A percentile compares a stretch with the other conserved stretches of the same genome.
These are phyloP conservation scores for Candida michaelii DNA, from an alignment of 805 yeast species.

Conservation along the genomic window DNA sequence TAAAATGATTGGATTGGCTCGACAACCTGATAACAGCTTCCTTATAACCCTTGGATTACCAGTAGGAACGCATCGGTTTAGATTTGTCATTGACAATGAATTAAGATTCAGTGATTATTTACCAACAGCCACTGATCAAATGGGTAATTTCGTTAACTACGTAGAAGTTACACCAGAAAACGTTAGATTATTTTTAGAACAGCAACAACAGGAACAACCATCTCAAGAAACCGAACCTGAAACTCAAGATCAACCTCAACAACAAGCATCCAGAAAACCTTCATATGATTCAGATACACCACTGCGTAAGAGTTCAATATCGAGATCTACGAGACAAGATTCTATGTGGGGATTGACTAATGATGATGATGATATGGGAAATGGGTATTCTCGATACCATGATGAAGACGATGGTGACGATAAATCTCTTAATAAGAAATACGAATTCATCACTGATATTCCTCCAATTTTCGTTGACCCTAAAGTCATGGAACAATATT, in stretches of 20 bases:
- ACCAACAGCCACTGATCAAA: slow-evolving; percentile 96
- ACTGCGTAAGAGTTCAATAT: slow-evolving; percentile 32
- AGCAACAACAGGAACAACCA: slow-evolving; percentile 21
- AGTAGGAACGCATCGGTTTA: slow-evolving; percentile 87
- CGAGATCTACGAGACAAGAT: slow-evolving; percentile 43
- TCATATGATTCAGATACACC: slow-evolving; percentile 10
- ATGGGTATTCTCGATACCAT: slow-evolving; percentile 75
- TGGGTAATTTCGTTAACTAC: slow-evolving; percentile 94
- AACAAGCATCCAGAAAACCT: slow-evolving; percentile 7
- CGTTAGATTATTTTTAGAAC: slow-evolving; percentile 30
- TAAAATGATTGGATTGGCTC: slow-evolving; percentile 86
- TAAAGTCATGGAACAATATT: slow-evolving; percentile 83
- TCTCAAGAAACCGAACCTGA: background rate
- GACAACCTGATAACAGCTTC: slow-evolving; percentile 54
- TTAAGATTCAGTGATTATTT: slow-evolving; percentile 81
- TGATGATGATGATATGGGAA: slow-evolving; percentile 81
- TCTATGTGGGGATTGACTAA: slow-evolving; percentile 62
- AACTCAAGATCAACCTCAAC: background rate
- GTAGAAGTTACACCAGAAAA: slow-evolving; percentile 64
- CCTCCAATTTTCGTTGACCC: slow-evolving; percentile 87
- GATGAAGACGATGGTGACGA: slow-evolving; percentile 48
- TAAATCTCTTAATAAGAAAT: slow-evolving; percentile 13
- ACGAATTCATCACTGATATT: slow-evolving; percentile 60
- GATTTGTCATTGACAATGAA: slow-evolving; percentile 93
- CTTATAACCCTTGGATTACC: slow-evolving; percentile 76